Base-by-base conservation (phyloP, 768 basidiomycete species). In the Phaeotremella fagi region DNA sequence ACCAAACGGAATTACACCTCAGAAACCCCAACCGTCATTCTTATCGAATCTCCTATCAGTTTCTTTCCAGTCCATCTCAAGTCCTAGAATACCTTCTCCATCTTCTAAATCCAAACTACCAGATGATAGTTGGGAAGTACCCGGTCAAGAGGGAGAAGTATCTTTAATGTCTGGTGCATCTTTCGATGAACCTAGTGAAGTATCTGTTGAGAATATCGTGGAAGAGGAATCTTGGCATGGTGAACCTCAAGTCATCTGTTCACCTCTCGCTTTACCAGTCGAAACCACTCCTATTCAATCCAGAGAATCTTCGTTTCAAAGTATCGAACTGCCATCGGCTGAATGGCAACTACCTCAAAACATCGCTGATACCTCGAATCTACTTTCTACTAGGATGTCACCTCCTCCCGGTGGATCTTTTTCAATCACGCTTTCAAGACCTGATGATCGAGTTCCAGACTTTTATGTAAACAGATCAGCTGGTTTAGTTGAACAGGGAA, bases 71-170 rank as follows among this genome's bases (percentile, higher is more conserved):
- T 55, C 56, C 27, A 70, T 67, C 52, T 67, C 68, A 1, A 61
- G 64, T 11, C 47, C 61, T 7, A 48, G 57, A 25, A n/a, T 35
- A 0, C 35, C 55, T 11, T 14, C 45, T 4, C 45, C 24, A 9
- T 28, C 47, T 20, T 31, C 52, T 24, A 15, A 16, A 12, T 14
- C 4, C 28, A 48, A 29, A 3, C 47, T 5, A 31, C 38, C 52
- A 25, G 65, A 66, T 25, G 65, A 70, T 24, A 58, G 55, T 33
- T 70, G 68, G 68, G 68, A 70, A 50, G 43, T 54, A 2, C 68
- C 68, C 25, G 68, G 68, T 2, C 57, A 70, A 48, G 68, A 70
- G 49, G 68, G 68, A 2, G 68, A 70, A 44, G 48, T 70, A 3
- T 70, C 68, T 9, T 48, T 70, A 7, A 48, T 65, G 20, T 63